These are phyloP conservation scores for Coniochaeta prunicola DNA, from an alignment of 2,329 filamentous ascomycete species.

Conservation along the genomic window DNA sequence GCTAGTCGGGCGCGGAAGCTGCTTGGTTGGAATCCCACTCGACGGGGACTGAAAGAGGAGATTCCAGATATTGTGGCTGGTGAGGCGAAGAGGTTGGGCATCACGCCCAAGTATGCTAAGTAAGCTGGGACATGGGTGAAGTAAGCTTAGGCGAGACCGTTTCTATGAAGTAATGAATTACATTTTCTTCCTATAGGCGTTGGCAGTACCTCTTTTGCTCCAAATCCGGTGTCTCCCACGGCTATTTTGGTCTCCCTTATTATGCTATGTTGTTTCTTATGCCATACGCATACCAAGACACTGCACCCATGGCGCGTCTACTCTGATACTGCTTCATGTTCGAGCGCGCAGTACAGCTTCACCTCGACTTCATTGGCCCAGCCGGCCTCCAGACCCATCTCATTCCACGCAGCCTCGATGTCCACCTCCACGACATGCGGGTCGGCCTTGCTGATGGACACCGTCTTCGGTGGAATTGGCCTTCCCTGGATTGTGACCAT, in stretches of 20 bases:
- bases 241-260: too few species aligned
- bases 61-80: conserved; percentile 26
- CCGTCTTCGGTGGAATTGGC: conserved; percentile 60
- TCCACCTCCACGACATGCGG: conserved; percentile 68
- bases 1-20: conserved; percentile 35
- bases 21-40: conserved; percentile 36
- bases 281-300: background rate
- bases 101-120: conserved; percentile 16
- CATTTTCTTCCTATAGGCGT: background rate
- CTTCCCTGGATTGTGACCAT: conserved; percentile 68
- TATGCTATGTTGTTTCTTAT: background rate
- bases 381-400: conserved; percentile 59
- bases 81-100: conserved; percentile 30
- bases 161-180: background rate
- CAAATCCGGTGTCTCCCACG: too few species aligned
- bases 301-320: background rate
- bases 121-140: background rate
- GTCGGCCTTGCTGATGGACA: conserved; percentile 47
- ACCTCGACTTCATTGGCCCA: conserved; percentile 78
- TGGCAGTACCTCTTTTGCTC: background rate
- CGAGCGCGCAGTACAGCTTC: conserved; percentile 48
- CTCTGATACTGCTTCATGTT: conserved; percentile 8
- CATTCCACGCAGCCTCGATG: conserved; percentile 67
- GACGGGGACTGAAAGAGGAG: conserved; percentile 26
- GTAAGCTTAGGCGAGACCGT: background rate